Evolutionary conservation across 2,329 filamentous ascomycete genomes (phyloP).

Genomic region (Colletotrichum truncatum): DNA sequence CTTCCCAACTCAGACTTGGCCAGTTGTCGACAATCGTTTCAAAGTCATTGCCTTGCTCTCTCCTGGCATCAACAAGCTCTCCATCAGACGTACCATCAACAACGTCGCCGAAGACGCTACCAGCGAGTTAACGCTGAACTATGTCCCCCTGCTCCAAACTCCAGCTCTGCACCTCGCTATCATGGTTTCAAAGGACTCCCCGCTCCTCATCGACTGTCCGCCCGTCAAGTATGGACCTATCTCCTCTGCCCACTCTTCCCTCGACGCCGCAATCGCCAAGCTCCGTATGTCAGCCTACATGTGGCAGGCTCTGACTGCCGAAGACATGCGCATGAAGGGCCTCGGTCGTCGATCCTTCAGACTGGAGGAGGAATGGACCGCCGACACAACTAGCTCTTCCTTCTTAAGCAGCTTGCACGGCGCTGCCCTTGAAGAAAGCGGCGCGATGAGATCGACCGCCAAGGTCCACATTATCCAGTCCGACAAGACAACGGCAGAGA

Average conservation of each 20-base stretch:
- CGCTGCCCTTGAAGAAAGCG: neutral
- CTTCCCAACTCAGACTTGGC: constrained; percentile 23
- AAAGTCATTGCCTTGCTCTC: constrained; percentile 19
- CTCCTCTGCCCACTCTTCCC: constrained; percentile 56
- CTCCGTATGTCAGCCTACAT: constrained; percentile 79
- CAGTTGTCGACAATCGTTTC: neutral
- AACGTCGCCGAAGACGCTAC: neutral
- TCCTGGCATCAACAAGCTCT: constrained; percentile 5
- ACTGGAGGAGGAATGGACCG: constrained; percentile 78
- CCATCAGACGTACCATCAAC: neutral
- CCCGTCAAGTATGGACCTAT: constrained; percentile 66
- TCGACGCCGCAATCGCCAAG: constrained; percentile 74
- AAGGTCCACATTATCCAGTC: constrained; percentile 75
- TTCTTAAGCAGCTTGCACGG: constrained; percentile 27
- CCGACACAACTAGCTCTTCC: constrained; percentile 66
- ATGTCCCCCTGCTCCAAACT: constrained; percentile 61
- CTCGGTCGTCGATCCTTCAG: constrained; percentile 77
- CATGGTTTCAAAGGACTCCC: constrained; percentile 74
- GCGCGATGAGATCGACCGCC: constrained; percentile 45
- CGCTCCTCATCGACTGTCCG: constrained; percentile 73
- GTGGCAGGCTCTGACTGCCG: constrained; percentile 80
- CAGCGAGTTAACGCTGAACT: constrained; percentile 41
- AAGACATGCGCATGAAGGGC: constrained; percentile 76
- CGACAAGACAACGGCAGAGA: constrained; percentile 72
- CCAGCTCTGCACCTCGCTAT: constrained; percentile 79